phyloP scores from a whole-genome alignment of 768 basidiomycete species.

The Tricholoma sp. region DNA sequence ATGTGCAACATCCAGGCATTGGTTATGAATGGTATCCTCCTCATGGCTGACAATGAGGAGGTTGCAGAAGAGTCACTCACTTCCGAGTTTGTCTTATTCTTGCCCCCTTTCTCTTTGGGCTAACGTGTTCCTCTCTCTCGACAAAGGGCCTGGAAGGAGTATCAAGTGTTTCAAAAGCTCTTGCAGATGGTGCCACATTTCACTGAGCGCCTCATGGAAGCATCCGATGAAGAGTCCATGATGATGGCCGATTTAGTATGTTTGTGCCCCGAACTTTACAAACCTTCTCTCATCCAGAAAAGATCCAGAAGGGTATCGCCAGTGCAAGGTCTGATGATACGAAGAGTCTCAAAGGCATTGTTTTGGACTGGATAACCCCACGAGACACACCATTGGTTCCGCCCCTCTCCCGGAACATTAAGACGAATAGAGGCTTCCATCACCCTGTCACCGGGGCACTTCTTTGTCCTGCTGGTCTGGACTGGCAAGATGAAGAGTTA shows the following conservation, averaged over 20 bases:
- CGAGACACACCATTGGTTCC: conserved; percentile 8
- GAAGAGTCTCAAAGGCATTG: conserved; percentile 12
- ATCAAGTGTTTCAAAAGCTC: not conserved
- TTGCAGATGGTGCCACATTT: not conserved
- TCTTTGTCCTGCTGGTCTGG: conserved; percentile 11
- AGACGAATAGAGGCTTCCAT: conserved; percentile 7
- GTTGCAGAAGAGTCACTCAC: not conserved
- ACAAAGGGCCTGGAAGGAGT: not conserved
- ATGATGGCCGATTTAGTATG: not conserved
- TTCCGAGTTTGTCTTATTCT: not conserved
- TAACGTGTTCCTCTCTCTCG: no score
- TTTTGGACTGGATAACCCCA: conserved; percentile 20
- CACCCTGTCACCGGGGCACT: conserved; percentile 10
- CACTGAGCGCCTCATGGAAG: not conserved
- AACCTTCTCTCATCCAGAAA: not conserved
- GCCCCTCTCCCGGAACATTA: conserved; percentile 6
- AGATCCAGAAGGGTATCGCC: conserved; percentile 20
- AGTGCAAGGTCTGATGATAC: conserved; percentile 15
- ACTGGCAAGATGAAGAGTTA: conserved; percentile 12
- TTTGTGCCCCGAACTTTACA: not conserved
- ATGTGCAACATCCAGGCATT: conserved; percentile 13
- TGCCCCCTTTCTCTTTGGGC: not conserved
- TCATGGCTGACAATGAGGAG: not conserved
- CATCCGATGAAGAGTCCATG: not conserved
- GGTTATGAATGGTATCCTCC: conserved; percentile 9